These are phyloP conservation scores for Fusarium sp. DNA, from an alignment of 2,329 filamentous ascomycete species.

Conservation along the genomic window DNA sequence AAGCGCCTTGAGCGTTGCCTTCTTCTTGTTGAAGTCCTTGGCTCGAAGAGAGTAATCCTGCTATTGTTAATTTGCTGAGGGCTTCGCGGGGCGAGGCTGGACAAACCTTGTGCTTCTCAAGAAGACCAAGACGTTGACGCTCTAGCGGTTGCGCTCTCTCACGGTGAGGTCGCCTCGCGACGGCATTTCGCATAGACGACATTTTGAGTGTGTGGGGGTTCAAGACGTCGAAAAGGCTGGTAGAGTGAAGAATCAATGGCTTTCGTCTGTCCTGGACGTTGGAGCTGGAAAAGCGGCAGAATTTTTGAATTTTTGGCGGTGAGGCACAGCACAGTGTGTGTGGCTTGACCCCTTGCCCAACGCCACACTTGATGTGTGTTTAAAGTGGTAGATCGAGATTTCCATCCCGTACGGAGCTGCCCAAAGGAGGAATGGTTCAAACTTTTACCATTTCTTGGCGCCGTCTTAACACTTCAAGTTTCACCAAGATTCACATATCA, in stretches of 20 bases:
- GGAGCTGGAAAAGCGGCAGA: conserved; percentile 46
- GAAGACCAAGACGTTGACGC: conserved; percentile 86
- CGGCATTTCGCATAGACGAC: conserved; percentile 72
- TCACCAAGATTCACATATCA: neutral
- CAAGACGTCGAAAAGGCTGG: conserved; percentile 3
- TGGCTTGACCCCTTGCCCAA: conserved; percentile 21
- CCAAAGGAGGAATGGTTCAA: neutral
- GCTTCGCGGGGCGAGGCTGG: conserved; percentile 12
- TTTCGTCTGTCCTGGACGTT: neutral
- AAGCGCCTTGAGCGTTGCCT: conserved; percentile 69
- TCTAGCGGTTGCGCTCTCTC: conserved; percentile 90
- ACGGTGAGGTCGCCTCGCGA: conserved; percentile 85
- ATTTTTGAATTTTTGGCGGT: conserved; percentile 55
- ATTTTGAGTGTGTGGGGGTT: conserved; percentile 47
- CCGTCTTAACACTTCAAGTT: neutral
- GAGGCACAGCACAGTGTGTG: conserved; percentile 31
- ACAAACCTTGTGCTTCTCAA: conserved; percentile 91
- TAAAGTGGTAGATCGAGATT: conserved; percentile 7
- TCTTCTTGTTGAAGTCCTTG: conserved; percentile 75
- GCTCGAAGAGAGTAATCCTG: conserved; percentile 75
- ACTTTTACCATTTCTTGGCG: neutral
- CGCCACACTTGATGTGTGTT: conserved; percentile 29
- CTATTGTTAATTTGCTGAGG: conserved; percentile 12
- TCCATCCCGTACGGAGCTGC: neutral
- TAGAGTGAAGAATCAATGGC: conserved; percentile 20